phyloP scores from a whole-genome alignment of 2,329 filamentous ascomycete genomes.

The Fusarium sp. region DNA sequence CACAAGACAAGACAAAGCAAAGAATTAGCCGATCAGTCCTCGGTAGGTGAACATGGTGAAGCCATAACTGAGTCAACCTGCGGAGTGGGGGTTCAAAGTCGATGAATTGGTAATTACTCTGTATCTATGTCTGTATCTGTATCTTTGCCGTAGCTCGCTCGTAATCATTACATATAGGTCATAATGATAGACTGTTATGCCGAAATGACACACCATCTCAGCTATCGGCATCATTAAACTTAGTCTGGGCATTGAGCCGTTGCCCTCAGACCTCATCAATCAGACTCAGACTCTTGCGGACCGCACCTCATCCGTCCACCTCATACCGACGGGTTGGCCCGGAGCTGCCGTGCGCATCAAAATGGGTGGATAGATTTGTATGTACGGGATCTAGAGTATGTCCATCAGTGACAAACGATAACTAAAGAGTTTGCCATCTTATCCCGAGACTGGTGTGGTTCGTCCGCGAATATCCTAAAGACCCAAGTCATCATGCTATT shows the following conservation, averaged over 20 bases:
- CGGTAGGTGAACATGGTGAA: conserved; percentile 12
- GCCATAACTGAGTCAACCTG: conserved; percentile 11
- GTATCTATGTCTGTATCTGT: neutral
- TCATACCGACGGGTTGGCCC: conserved; percentile 23
- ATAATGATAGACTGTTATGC: conserved; percentile 27
- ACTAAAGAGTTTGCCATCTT: neutral
- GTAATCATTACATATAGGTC: neutral
- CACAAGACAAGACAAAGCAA: neutral
- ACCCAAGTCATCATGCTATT: conserved; percentile 12
- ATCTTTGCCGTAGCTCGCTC: neutral
- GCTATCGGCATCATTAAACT: neutral
- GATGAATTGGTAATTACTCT: neutral
- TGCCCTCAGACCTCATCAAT: conserved; percentile 7
- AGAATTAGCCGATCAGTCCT: neutral
- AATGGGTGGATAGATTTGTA: neutral
- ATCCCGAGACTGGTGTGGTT: conserved; percentile 7
- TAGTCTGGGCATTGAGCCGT: neutral
- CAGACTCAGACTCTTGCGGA: neutral
- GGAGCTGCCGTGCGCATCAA: conserved; percentile 24
- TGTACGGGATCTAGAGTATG: neutral
- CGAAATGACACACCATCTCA: conserved; percentile 21
- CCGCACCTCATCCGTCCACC: conserved; percentile 22
- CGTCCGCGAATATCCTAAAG: conserved; percentile 4
- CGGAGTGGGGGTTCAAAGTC: conserved; percentile 12
- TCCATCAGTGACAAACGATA: conserved; percentile 7